phyloP scores from a whole-genome alignment of 257 asterid genomes.

The Capsicum baccatum region DNA sequence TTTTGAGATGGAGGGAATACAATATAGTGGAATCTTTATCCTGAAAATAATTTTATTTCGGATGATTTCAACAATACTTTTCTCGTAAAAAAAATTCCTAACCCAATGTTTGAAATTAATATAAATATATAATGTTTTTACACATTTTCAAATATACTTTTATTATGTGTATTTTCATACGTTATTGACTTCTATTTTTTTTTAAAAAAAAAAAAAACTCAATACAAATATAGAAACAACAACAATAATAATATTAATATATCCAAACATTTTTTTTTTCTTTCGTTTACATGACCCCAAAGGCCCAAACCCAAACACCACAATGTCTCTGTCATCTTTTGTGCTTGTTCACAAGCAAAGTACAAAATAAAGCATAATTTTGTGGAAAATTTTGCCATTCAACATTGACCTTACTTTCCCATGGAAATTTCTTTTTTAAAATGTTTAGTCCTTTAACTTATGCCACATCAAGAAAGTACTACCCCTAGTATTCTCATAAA shows the following conservation, averaged over 20 bases:
- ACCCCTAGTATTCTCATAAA: background rate
- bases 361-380: slow-evolving; percentile 24
- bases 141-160: background rate
- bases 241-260: too few species aligned
- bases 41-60: background rate
- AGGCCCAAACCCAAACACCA: background rate
- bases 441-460: background rate
- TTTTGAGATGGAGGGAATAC: background rate
- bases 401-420: background rate
- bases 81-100: too few species aligned
- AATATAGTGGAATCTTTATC: background rate
- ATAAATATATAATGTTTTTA: background rate
- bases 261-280: background rate
- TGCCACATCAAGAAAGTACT: slow-evolving; percentile 21
- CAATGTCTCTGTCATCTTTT: slow-evolving; percentile 10
- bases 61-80: background rate
- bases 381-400: background rate
- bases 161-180: background rate
- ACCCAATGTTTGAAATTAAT: background rate
- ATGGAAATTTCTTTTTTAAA: background rate
- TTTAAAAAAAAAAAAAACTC: background rate
- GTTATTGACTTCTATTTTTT: background rate
- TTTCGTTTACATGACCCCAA: background rate
- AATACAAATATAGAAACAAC: background rate
- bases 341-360: slow-evolving; percentile 14